phyloP scores from a whole-genome alignment of 176 grass and related monocot genomes.

The Triticum monococcum region DNA sequence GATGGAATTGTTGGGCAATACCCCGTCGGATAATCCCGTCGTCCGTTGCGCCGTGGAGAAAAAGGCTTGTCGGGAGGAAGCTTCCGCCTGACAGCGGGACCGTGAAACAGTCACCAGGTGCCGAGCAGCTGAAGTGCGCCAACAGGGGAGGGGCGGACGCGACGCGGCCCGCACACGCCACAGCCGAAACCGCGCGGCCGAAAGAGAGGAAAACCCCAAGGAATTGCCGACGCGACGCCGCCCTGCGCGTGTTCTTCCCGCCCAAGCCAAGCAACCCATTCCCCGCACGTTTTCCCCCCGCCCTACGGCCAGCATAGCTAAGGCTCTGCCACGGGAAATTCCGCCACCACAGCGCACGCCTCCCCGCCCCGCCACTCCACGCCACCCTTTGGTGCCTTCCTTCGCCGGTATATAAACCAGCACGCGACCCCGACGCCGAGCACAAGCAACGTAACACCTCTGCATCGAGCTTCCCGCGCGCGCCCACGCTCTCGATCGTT shows the following conservation, averaged over 20 bases:
- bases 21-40: neutral
- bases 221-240: slow-evolving; percentile 8
- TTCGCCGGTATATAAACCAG: slow-evolving; percentile 4
- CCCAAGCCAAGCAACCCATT: slow-evolving; percentile 6
- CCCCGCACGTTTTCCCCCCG: slow-evolving; percentile 41
- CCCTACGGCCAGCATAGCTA: slow-evolving; percentile 10
- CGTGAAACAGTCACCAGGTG: too few species aligned
- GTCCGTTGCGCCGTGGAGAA: neutral
- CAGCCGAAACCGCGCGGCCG: too few species aligned
- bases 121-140: too few species aligned
- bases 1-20: too few species aligned
- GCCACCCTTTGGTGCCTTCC: neutral
- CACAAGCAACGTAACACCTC: neutral
- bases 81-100: neutral
- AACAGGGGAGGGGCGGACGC: too few species aligned
- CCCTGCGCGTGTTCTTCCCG: neutral
- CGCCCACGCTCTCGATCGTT: neutral
- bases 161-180: too few species aligned
- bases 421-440: neutral
- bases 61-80: neutral
- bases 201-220: neutral
- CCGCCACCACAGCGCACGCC: neutral
- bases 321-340: neutral
- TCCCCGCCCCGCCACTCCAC: neutral
- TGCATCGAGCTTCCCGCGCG: neutral